These are phyloP conservation scores for Penicillium sp. DNA, from an alignment of 2,329 filamentous ascomycete genomes.

Conservation along the genomic window DNA sequence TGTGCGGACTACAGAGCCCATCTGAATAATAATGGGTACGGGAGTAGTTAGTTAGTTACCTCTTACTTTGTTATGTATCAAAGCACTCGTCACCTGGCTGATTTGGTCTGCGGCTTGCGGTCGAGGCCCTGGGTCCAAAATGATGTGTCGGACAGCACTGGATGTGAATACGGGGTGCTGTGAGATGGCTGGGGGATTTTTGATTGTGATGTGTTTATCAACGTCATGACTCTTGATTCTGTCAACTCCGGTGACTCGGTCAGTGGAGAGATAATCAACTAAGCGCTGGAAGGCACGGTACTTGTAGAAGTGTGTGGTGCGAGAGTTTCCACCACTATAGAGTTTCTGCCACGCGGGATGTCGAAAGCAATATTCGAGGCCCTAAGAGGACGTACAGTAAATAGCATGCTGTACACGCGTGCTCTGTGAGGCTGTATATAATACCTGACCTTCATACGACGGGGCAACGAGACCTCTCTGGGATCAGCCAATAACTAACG, in stretches of 20 bases:
- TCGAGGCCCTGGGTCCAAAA: constrained; percentile 4
- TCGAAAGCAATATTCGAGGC: background rate
- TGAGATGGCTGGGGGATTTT: background rate
- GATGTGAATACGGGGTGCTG: background rate
- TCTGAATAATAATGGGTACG: background rate
- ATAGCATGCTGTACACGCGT: background rate
- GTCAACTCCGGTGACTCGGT: too few species aligned
- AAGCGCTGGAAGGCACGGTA: background rate
- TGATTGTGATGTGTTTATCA: constrained; percentile 4
- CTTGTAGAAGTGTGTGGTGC: background rate
- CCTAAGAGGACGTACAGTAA: background rate
- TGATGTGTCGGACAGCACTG: constrained; percentile 10
- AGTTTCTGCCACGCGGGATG: background rate
- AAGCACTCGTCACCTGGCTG: background rate
- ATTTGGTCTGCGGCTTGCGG: constrained; percentile 5
- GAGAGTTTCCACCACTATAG: background rate
- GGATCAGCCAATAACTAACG: background rate
- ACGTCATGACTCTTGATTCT: constrained; percentile 3
- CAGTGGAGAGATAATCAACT: too few species aligned
- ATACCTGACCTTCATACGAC: background rate
- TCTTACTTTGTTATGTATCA: background rate
- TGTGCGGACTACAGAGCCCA: background rate
- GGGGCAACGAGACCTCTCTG: background rate
- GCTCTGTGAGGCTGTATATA: background rate
- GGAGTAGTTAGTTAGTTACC: background rate